These are phyloP conservation scores for Phytophthora pini DNA, from an alignment of 352 stramenopile species.

Conservation along the genomic window DNA sequence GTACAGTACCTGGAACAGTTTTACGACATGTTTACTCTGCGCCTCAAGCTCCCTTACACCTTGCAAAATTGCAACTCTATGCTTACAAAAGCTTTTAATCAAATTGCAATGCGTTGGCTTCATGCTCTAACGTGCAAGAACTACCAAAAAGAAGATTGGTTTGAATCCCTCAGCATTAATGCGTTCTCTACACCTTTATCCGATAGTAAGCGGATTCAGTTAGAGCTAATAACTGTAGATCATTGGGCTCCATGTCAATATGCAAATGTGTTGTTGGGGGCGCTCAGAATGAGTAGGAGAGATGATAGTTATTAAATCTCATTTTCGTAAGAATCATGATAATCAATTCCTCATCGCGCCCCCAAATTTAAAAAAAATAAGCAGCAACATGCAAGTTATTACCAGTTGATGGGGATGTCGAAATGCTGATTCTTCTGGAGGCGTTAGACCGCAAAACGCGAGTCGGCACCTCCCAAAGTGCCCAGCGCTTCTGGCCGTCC, in stretches of 20 bases:
- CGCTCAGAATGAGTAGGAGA: conserved; percentile 82
- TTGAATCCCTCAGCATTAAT: conserved; percentile 54
- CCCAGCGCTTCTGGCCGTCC: conserved; percentile 74
- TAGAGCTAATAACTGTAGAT: conserved; percentile 93
- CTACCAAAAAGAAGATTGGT: too few relatives aligned
- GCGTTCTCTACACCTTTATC: conserved; percentile 54
- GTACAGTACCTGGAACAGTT: too few relatives aligned
- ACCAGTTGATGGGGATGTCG: conserved; percentile 45
- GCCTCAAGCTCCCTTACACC: too few relatives aligned
- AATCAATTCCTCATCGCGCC: conserved; percentile 52
- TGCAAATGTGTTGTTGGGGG: conserved; percentile 20
- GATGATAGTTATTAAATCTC: conserved; percentile 67
- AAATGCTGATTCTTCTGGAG: conserved; percentile 85
- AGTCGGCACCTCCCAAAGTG: conserved; percentile 64
- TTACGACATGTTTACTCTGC: too few relatives aligned
- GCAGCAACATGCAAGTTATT: conserved; percentile 17
- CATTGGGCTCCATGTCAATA: conserved; percentile 44
- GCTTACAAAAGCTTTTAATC: too few relatives aligned
- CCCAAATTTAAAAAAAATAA: conserved; percentile 3
- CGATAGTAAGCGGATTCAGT: conserved; percentile 79
- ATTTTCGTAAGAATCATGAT: conserved; percentile 45
- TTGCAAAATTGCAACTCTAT: too few relatives aligned
- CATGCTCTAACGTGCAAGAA: too few relatives aligned
- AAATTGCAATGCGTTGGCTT: too few relatives aligned
- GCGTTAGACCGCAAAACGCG: conserved; percentile 66